These are phyloP conservation scores for Xylaria flabelliformis DNA, from an alignment of 495 filamentous ascomycete species.

Conservation along the genomic window DNA sequence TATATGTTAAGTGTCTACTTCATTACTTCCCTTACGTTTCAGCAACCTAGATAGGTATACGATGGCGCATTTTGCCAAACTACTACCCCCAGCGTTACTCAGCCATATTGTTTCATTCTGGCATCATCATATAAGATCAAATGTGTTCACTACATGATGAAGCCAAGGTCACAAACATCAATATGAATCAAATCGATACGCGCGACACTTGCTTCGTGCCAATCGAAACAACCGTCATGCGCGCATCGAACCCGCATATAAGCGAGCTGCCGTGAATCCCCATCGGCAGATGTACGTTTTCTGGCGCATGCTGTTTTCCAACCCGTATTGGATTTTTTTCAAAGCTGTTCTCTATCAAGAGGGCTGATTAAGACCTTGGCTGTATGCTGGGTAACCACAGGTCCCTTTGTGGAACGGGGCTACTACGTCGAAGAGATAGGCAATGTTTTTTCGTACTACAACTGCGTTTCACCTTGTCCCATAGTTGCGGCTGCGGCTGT, in stretches of 20 bases:
- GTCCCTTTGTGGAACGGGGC: constrained; percentile 4
- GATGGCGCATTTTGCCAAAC: not conserved
- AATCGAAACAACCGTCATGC: not conserved
- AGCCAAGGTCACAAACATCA: not conserved
- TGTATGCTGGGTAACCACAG: not conserved
- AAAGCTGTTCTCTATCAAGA: not conserved
- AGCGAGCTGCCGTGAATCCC: not conserved
- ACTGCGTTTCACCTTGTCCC: not conserved
- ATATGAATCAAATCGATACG: not conserved
- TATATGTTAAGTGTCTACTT: no score
- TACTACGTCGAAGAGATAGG: not conserved
- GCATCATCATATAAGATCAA: not conserved
- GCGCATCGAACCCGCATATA: not conserved
- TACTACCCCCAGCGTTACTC: not conserved
- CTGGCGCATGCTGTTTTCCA: not conserved
- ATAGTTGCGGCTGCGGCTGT: no score
- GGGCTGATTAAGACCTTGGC: not conserved
- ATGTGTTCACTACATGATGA: not conserved
- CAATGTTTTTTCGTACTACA: no score
- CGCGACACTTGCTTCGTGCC: not conserved
- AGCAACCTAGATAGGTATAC: no score
- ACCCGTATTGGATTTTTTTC: not conserved
- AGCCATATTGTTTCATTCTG: not conserved
- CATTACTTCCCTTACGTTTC: not conserved
- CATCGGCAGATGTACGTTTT: not conserved